Evolutionary conservation across 371 early-diverging fungal species (phyloP).

Genomic region (Mucor indicus): DNA sequence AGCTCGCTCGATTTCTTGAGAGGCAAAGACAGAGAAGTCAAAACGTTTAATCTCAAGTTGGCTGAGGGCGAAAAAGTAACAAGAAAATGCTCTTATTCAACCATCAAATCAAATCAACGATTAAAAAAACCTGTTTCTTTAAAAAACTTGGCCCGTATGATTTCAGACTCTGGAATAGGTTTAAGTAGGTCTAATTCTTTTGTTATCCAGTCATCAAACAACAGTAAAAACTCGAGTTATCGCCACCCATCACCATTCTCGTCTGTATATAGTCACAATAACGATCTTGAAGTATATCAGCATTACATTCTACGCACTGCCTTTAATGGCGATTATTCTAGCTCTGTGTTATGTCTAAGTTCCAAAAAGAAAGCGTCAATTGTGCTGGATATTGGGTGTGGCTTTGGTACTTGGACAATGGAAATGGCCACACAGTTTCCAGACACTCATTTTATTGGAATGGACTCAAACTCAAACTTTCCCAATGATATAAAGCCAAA

Average conservation of each 20-base stretch:
- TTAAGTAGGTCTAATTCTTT: neutral
- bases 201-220: too few relatives aligned
- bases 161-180: neutral
- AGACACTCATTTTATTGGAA: constrained; percentile 34
- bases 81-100: too few relatives aligned
- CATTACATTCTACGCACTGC: constrained; percentile 36
- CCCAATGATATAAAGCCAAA: constrained; percentile 40
- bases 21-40: too few relatives aligned
- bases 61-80: too few relatives aligned
- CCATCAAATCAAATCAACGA: too few relatives aligned
- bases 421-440: constrained; percentile 41
- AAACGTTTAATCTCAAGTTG: too few relatives aligned
- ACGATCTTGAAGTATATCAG: constrained; percentile 36
- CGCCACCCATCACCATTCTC: neutral
- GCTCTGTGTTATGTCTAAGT: constrained; percentile 11
- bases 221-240: neutral
- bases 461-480: constrained; percentile 22
- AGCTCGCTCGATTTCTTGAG: too few relatives aligned
- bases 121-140: too few relatives aligned
- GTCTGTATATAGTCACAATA: neutral
- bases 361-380: constrained; percentile 6
- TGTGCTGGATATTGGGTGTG: constrained; percentile 39
- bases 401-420: constrained; percentile 42
- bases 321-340: constrained; percentile 22
- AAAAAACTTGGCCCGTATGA: neutral